Conservation (phyloP, 805 yeast species). For the Suhomyces kilbournensis region DNA sequence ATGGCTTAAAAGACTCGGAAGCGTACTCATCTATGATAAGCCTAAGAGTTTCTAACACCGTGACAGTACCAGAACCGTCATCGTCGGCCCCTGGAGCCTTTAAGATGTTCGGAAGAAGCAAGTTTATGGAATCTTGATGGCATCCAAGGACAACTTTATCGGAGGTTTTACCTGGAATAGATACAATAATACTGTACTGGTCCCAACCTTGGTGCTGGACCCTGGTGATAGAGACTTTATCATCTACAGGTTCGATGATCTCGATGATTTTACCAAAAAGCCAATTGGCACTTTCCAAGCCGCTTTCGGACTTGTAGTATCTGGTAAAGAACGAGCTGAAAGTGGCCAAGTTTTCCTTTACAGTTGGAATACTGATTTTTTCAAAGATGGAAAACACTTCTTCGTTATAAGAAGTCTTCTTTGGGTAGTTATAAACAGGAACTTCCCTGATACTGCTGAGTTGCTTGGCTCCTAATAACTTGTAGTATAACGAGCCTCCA, state of each 20-base stretch:
- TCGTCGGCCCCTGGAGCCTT: conserved; percentile 96
- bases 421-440: conserved; percentile 53
- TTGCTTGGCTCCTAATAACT: conserved; percentile 1
- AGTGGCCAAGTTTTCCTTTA: conserved; percentile 54
- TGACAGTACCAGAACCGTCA: conserved; percentile 84
- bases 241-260: conserved; percentile 26
- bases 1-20: conserved; percentile 45
- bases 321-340: conserved; percentile 74
- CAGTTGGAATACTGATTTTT: conserved; percentile 44
- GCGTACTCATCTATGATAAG: conserved; percentile 42
- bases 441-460: conserved; percentile 8
- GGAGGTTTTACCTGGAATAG: conserved; percentile 48
- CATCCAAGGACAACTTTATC: conserved; percentile 77
- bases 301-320: conserved; percentile 71
- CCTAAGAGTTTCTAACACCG: conserved; percentile 73
- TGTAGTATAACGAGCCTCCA: conserved; percentile 1
- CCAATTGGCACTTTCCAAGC: conserved; percentile 72
- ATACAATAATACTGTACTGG: conserved; percentile 73
- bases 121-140: conserved; percentile 82
- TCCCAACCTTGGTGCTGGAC: conserved; percentile 68
- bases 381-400: conserved; percentile 41
- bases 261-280: conserved; percentile 48
- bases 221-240: conserved; percentile 38
- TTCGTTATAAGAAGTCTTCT: conserved; percentile 29
- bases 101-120: conserved; percentile 62